Evolutionary conservation across 2,329 filamentous ascomycete species (phyloP).

Genomic region (Colletotrichum camelliae): DNA sequence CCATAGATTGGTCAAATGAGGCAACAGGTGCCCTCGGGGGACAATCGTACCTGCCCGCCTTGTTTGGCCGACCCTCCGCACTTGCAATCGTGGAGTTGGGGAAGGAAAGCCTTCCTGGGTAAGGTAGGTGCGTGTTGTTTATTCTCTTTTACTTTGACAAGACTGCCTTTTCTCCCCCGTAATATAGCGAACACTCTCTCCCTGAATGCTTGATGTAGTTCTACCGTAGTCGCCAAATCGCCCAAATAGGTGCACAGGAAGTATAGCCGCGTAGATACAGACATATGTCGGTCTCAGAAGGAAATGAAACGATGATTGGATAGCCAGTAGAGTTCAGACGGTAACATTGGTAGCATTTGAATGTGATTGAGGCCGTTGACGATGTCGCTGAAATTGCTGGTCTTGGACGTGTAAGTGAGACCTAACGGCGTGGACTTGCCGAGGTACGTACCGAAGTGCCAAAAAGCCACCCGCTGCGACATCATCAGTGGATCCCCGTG

Average conservation of each 20-base stretch:
- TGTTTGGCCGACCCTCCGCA: neutral
- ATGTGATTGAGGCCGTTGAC: neutral
- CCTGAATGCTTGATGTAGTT: neutral
- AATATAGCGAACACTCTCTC: neutral
- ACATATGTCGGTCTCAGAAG: neutral
- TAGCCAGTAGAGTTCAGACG: neutral
- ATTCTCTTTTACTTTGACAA: neutral
- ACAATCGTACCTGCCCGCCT: neutral
- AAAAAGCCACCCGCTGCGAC: neutral
- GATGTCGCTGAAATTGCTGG: neutral
- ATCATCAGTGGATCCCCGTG: neutral
- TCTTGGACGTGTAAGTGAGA: neutral
- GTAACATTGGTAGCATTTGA: neutral
- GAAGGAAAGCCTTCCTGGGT: neutral
- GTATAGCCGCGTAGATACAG: neutral
- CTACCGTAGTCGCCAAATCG: neutral
- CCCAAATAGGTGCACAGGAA: neutral
- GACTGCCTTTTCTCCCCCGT: neutral
- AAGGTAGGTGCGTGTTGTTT: neutral
- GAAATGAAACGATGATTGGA: neutral
- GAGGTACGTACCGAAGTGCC: slow-evolving; percentile 1
- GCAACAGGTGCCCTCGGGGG: neutral
- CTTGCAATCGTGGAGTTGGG: neutral
- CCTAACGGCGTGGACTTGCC: neutral
- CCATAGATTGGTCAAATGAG: neutral